phyloP scores from a whole-genome alignment of 345 rosid genomes.

The Gossypium raimondii region DNA sequence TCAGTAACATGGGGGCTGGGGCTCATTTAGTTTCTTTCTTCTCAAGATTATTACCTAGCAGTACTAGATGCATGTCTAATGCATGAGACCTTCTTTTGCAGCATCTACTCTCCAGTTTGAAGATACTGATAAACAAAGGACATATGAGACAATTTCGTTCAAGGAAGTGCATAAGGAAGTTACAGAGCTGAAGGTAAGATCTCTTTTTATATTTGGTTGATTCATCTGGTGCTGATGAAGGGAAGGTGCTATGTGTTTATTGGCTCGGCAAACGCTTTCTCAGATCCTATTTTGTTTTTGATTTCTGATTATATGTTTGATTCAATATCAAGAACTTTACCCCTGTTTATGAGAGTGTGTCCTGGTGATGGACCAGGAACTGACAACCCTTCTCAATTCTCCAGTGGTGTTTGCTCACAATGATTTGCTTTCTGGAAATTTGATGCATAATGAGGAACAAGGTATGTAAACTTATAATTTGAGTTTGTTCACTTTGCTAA shows the following conservation, averaged over 20 bases:
- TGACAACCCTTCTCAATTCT: conserved; percentile 60
- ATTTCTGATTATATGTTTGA: conserved; percentile 15
- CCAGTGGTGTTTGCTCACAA: conserved; percentile 92
- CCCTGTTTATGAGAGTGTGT: conserved; percentile 18
- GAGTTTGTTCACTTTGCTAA: neutral
- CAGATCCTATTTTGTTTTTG: neutral
- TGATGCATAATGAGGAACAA: conserved; percentile 82
- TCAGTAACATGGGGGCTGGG: neutral
- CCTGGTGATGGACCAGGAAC: conserved; percentile 70
- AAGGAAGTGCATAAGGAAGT: conserved; percentile 64
- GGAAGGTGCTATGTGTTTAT: neutral
- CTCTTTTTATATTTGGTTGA: conserved; percentile 3
- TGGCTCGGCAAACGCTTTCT: neutral
- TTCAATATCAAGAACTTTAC: conserved; percentile 3
- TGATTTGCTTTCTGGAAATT: conserved; percentile 90
- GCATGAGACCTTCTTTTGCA: conserved; percentile 32
- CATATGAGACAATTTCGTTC: conserved; percentile 64
- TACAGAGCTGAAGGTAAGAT: conserved; percentile 63
- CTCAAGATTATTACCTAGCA: neutral
- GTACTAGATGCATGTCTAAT: conserved; percentile 12
- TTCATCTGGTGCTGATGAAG: neutral
- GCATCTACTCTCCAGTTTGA: conserved; percentile 75
- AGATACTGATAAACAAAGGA: conserved; percentile 60
- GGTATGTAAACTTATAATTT: conserved; percentile 35
- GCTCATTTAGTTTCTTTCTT: neutral